Evolutionary conservation across 2,329 filamentous ascomycete genomes (phyloP).

Genomic region (Botrytis sinoallii): DNA sequence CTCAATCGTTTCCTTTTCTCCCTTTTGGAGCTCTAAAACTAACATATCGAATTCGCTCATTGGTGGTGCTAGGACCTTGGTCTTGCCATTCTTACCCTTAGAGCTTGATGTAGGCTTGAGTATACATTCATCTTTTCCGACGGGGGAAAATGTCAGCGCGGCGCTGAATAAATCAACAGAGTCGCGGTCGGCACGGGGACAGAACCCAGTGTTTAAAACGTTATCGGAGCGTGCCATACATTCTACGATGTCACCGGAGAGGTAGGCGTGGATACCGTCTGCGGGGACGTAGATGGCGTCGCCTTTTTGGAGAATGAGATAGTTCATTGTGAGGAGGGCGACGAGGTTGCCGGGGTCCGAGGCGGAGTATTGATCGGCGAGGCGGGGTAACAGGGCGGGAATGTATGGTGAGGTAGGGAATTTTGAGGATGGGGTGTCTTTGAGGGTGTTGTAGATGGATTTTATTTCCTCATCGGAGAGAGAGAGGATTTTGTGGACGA

Average conservation of each 20-base stretch:
- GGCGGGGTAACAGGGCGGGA: conserved; percentile 59
- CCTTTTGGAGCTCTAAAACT: conserved; percentile 51
- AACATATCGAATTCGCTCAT: conserved; percentile 72
- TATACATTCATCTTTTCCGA: conserved; percentile 54
- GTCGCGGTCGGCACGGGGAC: conserved; percentile 62
- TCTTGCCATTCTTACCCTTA: conserved; percentile 56
- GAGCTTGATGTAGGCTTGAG: conserved; percentile 49
- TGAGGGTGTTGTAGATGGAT: conserved; percentile 51
- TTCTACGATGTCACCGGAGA: conserved; percentile 90
- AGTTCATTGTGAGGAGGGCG: conserved; percentile 73
- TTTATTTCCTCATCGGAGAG: conserved; percentile 46
- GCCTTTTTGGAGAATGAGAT: conserved; percentile 60
- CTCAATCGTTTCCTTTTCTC: conserved; percentile 57
- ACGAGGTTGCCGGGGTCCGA: conserved; percentile 66
- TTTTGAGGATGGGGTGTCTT: conserved; percentile 45
- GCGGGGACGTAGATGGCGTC: conserved; percentile 93
- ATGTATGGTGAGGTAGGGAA: conserved; percentile 57
- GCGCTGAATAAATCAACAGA: conserved; percentile 61
- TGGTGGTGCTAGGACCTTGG: conserved; percentile 61
- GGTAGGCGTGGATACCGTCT: conserved; percentile 93
- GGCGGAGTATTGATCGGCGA: conserved; percentile 61
- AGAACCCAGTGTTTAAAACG: conserved; percentile 73
- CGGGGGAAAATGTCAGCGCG: conserved; percentile 61
- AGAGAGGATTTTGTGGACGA: conserved; percentile 39
- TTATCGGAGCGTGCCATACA: conserved; percentile 99